Percentiles rank a stretch among this genome's conserved stretches.
phyloP scores from a whole-genome alignment of 164 flowering plant species.

The Brasenia schreberi region DNA sequence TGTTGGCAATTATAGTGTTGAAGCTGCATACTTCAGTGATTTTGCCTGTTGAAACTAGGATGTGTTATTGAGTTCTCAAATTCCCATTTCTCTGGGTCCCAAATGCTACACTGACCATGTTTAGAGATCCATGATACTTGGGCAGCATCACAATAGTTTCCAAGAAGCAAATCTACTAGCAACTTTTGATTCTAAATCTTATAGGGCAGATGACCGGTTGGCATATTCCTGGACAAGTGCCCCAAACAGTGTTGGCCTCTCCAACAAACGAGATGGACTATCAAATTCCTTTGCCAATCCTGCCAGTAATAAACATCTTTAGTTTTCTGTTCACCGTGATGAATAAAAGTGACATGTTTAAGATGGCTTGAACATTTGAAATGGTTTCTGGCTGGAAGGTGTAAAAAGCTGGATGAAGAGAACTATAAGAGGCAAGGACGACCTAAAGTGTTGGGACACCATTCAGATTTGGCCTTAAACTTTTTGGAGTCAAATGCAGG shows the following conservation, averaged over 20 bases:
- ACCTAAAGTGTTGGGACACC: too few species aligned
- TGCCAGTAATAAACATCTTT: conserved; percentile 14
- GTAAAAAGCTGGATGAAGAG: too few species aligned
- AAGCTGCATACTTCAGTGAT: too few species aligned
- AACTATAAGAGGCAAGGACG: too few species aligned
- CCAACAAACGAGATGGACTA: conserved; percentile 51
- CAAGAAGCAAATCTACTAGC: conserved; percentile 1
- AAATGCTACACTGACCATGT: neutral
- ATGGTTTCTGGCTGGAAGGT: too few species aligned
- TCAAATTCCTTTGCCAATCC: conserved; percentile 77
- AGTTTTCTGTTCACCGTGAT: neutral
- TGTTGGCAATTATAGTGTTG: too few species aligned
- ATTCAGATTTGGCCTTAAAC: too few species aligned
- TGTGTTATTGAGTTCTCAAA: too few species aligned
- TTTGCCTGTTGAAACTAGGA: too few species aligned
- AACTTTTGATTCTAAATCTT: neutral
- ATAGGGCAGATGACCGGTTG: conserved; percentile 57
- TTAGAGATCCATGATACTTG: neutral
- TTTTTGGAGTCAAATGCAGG: too few species aligned
- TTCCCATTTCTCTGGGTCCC: neutral
- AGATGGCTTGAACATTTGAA: too few species aligned
- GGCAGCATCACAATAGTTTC: neutral
- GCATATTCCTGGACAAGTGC: conserved; percentile 91
- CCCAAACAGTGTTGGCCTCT: conserved; percentile 64
- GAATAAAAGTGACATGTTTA: too few species aligned